Evolutionary conservation across 306 rosid species (phyloP).

Genomic region (Dryas alaskensis): DNA sequence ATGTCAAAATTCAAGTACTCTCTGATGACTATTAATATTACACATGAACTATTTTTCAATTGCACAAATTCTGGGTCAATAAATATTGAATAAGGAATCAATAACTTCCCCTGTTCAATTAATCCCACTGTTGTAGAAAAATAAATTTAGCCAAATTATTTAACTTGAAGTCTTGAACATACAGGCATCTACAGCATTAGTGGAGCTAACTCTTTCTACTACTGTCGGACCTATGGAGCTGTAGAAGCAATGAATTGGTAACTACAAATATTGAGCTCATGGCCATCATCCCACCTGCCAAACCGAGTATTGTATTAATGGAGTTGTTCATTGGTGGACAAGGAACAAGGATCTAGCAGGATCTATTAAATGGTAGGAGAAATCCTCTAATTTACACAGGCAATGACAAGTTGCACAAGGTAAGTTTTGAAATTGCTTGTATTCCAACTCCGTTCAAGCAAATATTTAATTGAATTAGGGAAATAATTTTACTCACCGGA

Average conservation of each 20-base stretch:
- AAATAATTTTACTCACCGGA: conserved; percentile 55
- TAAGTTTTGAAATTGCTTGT: conserved; percentile 9
- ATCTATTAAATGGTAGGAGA: conserved; percentile 1
- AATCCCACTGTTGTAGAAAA: not conserved
- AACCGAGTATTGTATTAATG: conserved; percentile 17
- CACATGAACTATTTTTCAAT: not conserved
- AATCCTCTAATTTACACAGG: conserved; percentile 3
- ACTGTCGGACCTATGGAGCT: conserved; percentile 51
- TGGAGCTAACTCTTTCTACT: conserved; percentile 16
- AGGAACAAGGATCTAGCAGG: not conserved
- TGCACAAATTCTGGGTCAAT: not conserved
- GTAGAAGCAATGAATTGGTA: conserved; percentile 80
- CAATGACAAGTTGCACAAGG: conserved; percentile 14
- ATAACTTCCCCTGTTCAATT: not conserved
- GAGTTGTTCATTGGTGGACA: not conserved
- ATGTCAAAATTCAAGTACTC: too few relatives aligned
- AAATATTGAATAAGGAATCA: conserved; percentile 5
- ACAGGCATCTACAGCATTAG: not conserved
- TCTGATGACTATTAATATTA: too few relatives aligned
- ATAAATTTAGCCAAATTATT: not conserved
- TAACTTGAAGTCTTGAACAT: not conserved
- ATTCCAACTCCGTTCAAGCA: not conserved
- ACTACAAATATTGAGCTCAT: conserved; percentile 93
- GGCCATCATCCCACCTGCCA: conserved; percentile 95
- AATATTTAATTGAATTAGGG: conserved; percentile 3